These are phyloP conservation scores for Ascochyta lentis DNA, from an alignment of 2,329 filamentous ascomycete species.

Conservation along the genomic window DNA sequence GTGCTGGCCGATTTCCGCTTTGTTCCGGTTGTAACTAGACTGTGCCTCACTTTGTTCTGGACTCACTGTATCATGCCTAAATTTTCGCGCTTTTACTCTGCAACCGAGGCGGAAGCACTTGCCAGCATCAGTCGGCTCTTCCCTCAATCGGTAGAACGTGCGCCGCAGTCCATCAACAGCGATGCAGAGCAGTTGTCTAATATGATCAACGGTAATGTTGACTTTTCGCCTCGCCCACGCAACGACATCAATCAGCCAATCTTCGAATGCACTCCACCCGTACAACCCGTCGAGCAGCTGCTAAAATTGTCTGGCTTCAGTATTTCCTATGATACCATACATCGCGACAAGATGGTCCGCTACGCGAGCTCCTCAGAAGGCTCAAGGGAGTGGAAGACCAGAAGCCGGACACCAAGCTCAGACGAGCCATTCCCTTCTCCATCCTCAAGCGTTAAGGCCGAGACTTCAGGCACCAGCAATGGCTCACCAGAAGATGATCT, in stretches of 20 bases:
- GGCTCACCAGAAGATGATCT: not conserved
- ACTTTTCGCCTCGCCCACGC: not conserved
- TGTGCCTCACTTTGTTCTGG: not conserved
- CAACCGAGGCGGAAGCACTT: slow-evolving; percentile 5
- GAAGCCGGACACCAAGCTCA: slow-evolving; percentile 13
- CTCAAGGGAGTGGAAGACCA: slow-evolving; percentile 1
- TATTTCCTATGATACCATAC: not conserved
- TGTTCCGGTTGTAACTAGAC: not conserved
- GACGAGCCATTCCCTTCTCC: slow-evolving; percentile 1
- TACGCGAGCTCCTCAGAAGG: slow-evolving; percentile 5
- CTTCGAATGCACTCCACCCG: not conserved
- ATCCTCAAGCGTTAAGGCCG: not conserved
- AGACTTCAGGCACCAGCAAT: not conserved
- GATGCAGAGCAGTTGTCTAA: not conserved
- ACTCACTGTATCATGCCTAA: not conserved
- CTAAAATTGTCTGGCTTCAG: not conserved
- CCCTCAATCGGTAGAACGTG: not conserved
- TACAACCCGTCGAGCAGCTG: not conserved
- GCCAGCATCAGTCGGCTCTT: not conserved
- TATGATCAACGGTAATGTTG: not conserved
- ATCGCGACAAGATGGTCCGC: not conserved
- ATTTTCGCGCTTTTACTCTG: slow-evolving; percentile 9
- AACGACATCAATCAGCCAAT: slow-evolving; percentile 5
- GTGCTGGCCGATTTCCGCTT: not conserved
- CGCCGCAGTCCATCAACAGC: not conserved